Base-by-base conservation (phyloP, 257 asterid genomes). In the Plectranthus barbatus region DNA sequence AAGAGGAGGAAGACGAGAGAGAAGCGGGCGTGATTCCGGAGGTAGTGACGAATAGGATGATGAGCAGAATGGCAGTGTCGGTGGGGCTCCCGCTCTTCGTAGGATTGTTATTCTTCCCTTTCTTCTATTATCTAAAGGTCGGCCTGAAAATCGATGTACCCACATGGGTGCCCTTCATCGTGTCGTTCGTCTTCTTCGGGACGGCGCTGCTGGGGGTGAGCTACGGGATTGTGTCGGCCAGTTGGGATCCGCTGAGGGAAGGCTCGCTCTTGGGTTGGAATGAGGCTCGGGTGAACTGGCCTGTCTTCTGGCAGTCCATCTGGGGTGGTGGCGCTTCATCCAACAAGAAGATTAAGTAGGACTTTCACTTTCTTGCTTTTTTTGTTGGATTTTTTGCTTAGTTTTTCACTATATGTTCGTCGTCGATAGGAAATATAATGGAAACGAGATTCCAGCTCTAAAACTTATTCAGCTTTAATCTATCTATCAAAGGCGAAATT, bases 171-270 rank as follows among this genome's bases (percentile, higher is more conserved):
- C 96, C 99, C 26, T 76, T 93, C 62, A 79, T 93, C 13, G 96
- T 93, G 62, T 90, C 99, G 3, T 93, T 93, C 40, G 9, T 87
- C 47, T 93, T 85, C 84, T 93, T 87, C 47, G 99, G 99, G 40
- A 79, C 90, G 1, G 97, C 97, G 4, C 85, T 89, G 7, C 33
- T 74, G 65, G 99, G 99, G 56, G 80, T 92, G 21, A 89, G 97
- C 71, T 92, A 92, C 68, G 99, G 96, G 33, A 89, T 92, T 61
- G 99, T 92, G 65, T 92, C 99, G 13, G 77, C 99, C 13, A 92
- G 99, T 76, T 92, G 99, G 99, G 99, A 92, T 78, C 99, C 99
- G 0, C 7, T 80, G 77, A 83, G 99, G 76, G 96, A 92, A 74
- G 97, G 99, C 0, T 89, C 99, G 2, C 37, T 84, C 2, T 64